These are phyloP conservation scores for Akanthomyces uredinophilus DNA, from an alignment of 2,329 filamentous ascomycete genomes.

Conservation along the genomic window DNA sequence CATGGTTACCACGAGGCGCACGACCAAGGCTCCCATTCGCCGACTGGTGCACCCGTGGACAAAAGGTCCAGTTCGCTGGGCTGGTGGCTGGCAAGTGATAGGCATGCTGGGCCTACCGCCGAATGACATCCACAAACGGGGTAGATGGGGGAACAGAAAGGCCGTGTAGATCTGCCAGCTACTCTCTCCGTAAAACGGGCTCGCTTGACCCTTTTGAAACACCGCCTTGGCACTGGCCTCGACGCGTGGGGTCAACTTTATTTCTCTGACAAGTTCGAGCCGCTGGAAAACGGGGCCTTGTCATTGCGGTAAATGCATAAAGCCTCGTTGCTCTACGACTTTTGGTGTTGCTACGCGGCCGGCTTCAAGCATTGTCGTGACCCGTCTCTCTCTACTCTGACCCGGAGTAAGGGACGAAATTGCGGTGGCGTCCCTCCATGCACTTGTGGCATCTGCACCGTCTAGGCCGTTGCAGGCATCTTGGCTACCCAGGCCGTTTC, in stretches of 20 bases:
- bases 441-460: conserved; percentile 8
- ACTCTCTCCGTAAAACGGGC: not conserved
- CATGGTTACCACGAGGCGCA: conserved; percentile 3
- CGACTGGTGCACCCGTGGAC: not conserved
- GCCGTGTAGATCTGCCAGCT: not conserved
- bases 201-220: not conserved
- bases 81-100: too few relatives aligned
- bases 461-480: not conserved
- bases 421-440: conserved; percentile 7
- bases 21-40: not conserved
- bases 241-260: not conserved
- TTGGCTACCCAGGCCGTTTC: not conserved
- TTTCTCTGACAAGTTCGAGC: not conserved
- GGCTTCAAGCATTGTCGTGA: not conserved
- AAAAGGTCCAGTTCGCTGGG: not conserved
- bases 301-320: not conserved
- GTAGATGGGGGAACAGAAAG: not conserved
- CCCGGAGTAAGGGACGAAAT: not conserved
- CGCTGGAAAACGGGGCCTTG: not conserved
- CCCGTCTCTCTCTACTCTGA: not conserved
- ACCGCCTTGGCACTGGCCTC: not conserved
- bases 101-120: not conserved
- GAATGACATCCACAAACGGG: not conserved
- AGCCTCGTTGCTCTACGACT: not conserved
- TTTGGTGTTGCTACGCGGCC: not conserved